A percentile compares a stretch with the other conserved stretches of the same genome.
These are phyloP conservation scores for Ustilago cynodontis DNA, from an alignment of 1,284 basidiomycete species.

Conservation along the genomic window DNA sequence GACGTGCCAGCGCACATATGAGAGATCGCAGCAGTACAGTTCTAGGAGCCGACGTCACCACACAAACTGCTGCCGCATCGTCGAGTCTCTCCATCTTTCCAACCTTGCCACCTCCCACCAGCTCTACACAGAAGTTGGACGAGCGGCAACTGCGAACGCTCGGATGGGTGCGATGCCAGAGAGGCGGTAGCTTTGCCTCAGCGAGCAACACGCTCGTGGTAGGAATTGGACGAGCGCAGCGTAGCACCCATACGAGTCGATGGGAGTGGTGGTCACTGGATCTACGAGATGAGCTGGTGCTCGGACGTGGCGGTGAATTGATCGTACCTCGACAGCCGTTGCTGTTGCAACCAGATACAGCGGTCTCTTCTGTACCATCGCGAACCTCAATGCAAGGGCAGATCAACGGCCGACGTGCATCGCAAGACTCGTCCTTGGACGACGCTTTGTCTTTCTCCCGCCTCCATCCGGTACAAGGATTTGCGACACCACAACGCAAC, in stretches of 20 bases:
- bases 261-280: conserved; percentile 52
- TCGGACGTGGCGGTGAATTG: conserved; percentile 46
- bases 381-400: conserved; percentile 16
- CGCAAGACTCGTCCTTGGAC: conserved; percentile 19
- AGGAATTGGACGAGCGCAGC: conserved; percentile 29
- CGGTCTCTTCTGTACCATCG: not conserved
- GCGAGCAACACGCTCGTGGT: conserved; percentile 14
- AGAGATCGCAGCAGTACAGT: conserved; percentile 36
- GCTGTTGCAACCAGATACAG: conserved; percentile 10
- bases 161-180: conserved; percentile 43
- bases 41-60: conserved; percentile 7
- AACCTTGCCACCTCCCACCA: conserved; percentile 30
- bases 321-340: conserved; percentile 36
- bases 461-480: conserved; percentile 33
- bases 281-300: conserved; percentile 38
- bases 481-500: conserved; percentile 5
- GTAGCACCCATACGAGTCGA: conserved; percentile 17
- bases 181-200: conserved; percentile 35
- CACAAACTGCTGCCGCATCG: conserved; percentile 21
- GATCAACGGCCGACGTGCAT: conserved; percentile 4
- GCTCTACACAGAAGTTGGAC: conserved; percentile 28
- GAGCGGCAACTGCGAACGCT: conserved; percentile 42
- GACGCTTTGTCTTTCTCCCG: conserved; percentile 43
- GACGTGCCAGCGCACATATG: conserved; percentile 40
- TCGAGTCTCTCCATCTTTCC: conserved; percentile 28